A percentile compares a stretch with the other conserved stretches of the same genome.
Evolutionary conservation across 2,329 filamentous ascomycete species (phyloP).

Genomic region (Trichophyton benhamiae): DNA sequence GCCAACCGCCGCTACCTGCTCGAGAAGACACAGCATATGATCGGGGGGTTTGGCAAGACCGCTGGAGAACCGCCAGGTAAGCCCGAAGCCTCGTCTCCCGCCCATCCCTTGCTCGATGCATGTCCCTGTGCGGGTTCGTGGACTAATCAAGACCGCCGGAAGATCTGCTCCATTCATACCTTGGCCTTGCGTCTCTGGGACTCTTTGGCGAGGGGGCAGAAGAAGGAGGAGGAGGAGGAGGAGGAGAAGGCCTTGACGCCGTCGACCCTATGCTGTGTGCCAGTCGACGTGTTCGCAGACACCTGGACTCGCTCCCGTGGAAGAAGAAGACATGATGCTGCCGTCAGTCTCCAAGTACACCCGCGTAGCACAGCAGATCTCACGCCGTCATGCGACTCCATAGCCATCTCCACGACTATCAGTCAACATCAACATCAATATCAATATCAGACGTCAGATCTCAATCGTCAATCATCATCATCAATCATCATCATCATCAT

Average conservation of each 20-base stretch:
- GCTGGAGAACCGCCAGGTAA: constrained; percentile 55
- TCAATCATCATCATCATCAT: too few relatives aligned
- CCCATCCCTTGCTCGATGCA: constrained; percentile 30
- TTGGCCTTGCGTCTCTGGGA: constrained; percentile 70
- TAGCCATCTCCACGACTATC: background rate
- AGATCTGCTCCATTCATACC: constrained; percentile 77
- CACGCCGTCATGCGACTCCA: background rate
- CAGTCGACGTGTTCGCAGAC: constrained; percentile 39
- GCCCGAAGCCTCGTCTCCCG: constrained; percentile 25
- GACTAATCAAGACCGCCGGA: constrained; percentile 31
- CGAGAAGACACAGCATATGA: constrained; percentile 71
- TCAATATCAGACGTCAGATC: too few relatives aligned
- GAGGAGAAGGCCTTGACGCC: constrained; percentile 44
- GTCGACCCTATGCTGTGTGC: constrained; percentile 69
- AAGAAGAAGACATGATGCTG: constrained; percentile 14
- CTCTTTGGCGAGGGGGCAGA: constrained; percentile 49
- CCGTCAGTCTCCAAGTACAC: background rate
- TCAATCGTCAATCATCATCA: too few relatives aligned
- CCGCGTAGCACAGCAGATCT: background rate
- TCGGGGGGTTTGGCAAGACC: constrained; percentile 70
- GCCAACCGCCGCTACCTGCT: constrained; percentile 68
- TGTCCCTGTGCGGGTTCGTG: background rate
- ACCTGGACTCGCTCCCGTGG: constrained; percentile 32
- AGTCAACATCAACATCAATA: too few relatives aligned
- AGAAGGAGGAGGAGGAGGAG: too few relatives aligned